phyloP scores from a whole-genome alignment of 83 land plant genomes.

The Diphasiastrum complanatum region DNA sequence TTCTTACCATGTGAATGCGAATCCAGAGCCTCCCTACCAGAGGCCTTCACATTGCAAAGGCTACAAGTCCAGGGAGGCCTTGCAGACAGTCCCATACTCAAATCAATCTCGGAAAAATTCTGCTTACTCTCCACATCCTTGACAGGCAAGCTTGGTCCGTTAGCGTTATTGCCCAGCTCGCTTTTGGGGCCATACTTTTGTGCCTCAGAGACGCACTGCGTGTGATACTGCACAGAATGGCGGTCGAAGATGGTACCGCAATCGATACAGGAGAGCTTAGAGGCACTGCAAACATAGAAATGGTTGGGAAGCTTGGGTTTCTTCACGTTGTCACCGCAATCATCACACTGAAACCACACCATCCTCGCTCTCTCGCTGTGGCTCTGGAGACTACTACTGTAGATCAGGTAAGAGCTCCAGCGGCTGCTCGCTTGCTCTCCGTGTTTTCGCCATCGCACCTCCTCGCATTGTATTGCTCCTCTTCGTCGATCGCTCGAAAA shows the following conservation, averaged over 20 bases:
- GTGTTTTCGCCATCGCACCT: too few species aligned
- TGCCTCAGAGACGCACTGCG: constrained; percentile 81
- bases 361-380: constrained; percentile 25
- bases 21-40: constrained; percentile 26
- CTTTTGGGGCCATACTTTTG: constrained; percentile 41
- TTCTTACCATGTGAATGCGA: constrained; percentile 29
- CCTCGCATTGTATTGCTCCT: too few species aligned
- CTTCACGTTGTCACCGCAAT: constrained; percentile 90
- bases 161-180: background rate
- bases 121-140: background rate
- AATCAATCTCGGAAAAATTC: background rate
- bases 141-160: background rate
- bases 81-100: constrained; percentile 24
- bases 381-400: too few species aligned
- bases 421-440: too few species aligned
- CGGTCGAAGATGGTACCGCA: constrained; percentile 70
- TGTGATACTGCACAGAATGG: constrained; percentile 74
- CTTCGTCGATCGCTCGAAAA: too few species aligned
- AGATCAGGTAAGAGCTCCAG: too few species aligned
- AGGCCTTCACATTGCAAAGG: constrained; percentile 30
- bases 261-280: constrained; percentile 86
- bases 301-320: constrained; percentile 81
- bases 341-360: constrained; percentile 99
- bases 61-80: constrained; percentile 26
- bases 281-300: constrained; percentile 63